Conservation (phyloP, 257 asterid species). For the Cynanchum wilfordii region DNA sequence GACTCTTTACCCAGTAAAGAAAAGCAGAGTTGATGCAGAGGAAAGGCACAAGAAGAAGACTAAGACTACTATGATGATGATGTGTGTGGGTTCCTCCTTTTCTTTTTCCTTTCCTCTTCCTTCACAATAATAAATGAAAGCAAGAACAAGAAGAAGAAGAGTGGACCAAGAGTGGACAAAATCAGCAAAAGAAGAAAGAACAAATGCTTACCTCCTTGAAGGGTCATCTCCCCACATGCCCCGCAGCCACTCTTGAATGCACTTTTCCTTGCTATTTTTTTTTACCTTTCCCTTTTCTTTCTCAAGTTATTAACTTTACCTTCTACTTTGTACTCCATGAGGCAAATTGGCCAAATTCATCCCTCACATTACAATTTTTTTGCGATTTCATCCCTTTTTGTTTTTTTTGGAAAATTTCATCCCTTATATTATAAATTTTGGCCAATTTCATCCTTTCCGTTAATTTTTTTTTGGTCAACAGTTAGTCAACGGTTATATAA, state of each 20-base stretch:
- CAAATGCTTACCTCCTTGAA: background rate
- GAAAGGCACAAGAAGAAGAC: background rate
- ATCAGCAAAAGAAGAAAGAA: background rate
- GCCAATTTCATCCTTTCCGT: too few species aligned
- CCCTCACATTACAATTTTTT: too few species aligned
- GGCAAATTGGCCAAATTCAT: too few species aligned
- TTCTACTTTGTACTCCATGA: too few species aligned
- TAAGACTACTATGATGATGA: background rate
- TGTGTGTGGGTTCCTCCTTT: background rate
- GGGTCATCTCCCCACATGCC: background rate
- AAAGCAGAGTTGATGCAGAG: background rate
- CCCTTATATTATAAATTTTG: too few species aligned
- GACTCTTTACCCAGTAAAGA: background rate
- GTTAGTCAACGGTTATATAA: too few species aligned
- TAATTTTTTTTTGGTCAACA: too few species aligned
- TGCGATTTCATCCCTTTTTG: too few species aligned
- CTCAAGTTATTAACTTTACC: too few species aligned
- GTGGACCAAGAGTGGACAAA: background rate
- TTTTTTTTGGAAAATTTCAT: too few species aligned
- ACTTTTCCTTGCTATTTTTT: background rate
- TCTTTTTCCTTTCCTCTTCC: background rate
- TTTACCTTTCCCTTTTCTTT: background rate
- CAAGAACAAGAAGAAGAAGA: background rate
- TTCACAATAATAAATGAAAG: background rate
- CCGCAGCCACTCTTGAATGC: constrained; percentile 5